A percentile compares a stretch with the other conserved stretches of the same genome.
phyloP scores from a whole-genome alignment of 768 basidiomycete species.

The Pleurotus salmoneostramineus region DNA sequence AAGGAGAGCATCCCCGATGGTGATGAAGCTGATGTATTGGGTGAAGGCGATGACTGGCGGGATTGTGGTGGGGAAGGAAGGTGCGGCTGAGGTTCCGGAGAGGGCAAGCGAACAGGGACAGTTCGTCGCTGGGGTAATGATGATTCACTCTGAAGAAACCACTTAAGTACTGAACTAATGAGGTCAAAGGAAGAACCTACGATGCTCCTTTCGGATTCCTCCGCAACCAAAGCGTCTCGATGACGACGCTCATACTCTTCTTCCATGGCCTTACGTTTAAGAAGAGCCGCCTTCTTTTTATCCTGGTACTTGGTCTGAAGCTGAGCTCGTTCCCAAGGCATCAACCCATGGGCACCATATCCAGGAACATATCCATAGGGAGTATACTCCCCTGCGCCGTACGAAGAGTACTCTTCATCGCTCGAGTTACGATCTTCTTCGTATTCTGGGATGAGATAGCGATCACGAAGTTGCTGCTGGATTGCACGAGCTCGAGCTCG shows the following conservation, averaged over 20 bases:
- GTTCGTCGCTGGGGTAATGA: not conserved
- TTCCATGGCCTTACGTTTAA: constrained; percentile 16
- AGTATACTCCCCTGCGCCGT: not conserved
- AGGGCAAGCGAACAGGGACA: not conserved
- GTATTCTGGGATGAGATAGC: constrained; percentile 2
- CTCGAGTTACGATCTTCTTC: constrained; percentile 6
- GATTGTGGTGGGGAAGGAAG: constrained; percentile 4
- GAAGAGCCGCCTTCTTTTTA: constrained; percentile 21
- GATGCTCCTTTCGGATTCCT: constrained; percentile 7
- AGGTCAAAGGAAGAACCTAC: not conserved
- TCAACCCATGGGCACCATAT: constrained; percentile 8
- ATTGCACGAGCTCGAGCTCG: not conserved
- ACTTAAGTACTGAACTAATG: not conserved
- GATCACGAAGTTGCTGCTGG: not conserved
- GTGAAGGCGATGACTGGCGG: constrained; percentile 9
- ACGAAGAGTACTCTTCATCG: not conserved
- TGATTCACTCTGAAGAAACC: not conserved
- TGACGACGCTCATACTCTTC: constrained; percentile 15
- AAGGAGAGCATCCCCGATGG: constrained; percentile 9
- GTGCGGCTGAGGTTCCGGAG: not conserved
- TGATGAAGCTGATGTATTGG: constrained; percentile 3
- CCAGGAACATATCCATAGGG: not conserved
- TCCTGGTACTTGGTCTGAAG: constrained; percentile 25
- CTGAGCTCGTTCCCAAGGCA: constrained; percentile 27
- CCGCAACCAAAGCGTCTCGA: not conserved